phyloP scores from a whole-genome alignment of 176 grass and related monocot species.

The Olyra latifolia region DNA sequence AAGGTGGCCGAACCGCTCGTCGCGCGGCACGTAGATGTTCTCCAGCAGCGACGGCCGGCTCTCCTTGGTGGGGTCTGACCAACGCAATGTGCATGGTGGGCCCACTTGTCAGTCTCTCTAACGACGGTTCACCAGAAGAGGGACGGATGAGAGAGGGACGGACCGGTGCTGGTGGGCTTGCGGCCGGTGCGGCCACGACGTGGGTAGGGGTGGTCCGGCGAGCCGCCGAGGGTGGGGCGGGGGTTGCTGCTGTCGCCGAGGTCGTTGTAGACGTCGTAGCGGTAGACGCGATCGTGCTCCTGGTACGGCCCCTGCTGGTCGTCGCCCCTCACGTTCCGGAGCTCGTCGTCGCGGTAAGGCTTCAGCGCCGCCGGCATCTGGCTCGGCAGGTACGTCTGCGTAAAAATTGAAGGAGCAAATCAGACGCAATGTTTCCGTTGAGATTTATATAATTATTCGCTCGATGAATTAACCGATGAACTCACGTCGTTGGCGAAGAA shows the following conservation, averaged over 20 bases:
- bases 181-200: conserved; percentile 46
- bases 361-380: conserved; percentile 35
- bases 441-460: not conserved
- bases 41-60: not conserved
- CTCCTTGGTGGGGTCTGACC: not conserved
- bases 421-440: not conserved
- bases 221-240: conserved; percentile 43
- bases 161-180: conserved; percentile 19
- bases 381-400: conserved; percentile 40
- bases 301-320: conserved; percentile 12
- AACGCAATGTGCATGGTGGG: not conserved
- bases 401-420: not conserved
- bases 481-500: conserved; percentile 52
- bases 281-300: conserved; percentile 47
- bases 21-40: conserved; percentile 51
- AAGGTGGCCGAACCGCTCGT: conserved; percentile 54
- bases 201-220: conserved; percentile 38
- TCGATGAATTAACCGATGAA: not conserved
- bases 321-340: conserved; percentile 40
- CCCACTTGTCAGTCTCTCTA: not conserved
- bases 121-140: not conserved
- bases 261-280: conserved; percentile 52
- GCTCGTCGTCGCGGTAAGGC: conserved; percentile 50
- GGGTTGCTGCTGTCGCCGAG: conserved; percentile 30
- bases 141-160: no score